These are phyloP conservation scores for Malassezia globosa DNA, from an alignment of 1,284 basidiomycete genomes.

Conservation along the genomic window DNA sequence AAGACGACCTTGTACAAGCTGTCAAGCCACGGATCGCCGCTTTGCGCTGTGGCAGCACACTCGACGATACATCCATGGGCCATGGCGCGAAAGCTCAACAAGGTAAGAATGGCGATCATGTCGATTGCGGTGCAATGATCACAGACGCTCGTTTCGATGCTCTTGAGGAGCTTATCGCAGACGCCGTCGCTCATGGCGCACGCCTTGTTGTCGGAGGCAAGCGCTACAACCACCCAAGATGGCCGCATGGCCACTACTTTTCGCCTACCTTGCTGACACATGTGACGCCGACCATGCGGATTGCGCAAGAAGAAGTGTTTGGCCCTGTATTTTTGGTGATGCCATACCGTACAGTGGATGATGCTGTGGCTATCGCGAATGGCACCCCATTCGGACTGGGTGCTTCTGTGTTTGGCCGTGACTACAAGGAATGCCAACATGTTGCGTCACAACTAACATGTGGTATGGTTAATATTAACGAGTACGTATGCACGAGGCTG, in stretches of 20 bases:
- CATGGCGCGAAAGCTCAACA: neutral
- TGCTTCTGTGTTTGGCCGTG: constrained; percentile 81
- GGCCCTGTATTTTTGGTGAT: constrained; percentile 42
- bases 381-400: constrained; percentile 79
- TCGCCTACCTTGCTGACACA: constrained; percentile 72
- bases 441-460: constrained; percentile 71
- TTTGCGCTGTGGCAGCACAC: constrained; percentile 29
- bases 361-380: constrained; percentile 81
- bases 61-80: constrained; percentile 36
- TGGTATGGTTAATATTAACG: constrained; percentile 90
- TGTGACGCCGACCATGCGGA: constrained; percentile 53
- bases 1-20: constrained; percentile 50
- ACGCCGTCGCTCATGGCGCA: constrained; percentile 65
- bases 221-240: constrained; percentile 58
- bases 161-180: constrained; percentile 60
- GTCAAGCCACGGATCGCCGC: constrained; percentile 26
- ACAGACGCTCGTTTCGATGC: constrained; percentile 58
- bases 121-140: constrained; percentile 72
- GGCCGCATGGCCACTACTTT: constrained; percentile 63
- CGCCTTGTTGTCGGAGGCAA: constrained; percentile 59
- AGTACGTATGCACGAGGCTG: constrained; percentile 14
- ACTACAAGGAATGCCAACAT: constrained; percentile 61
- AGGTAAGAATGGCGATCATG: constrained; percentile 7
- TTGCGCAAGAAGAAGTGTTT: constrained; percentile 40
- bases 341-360: constrained; percentile 54